These are phyloP conservation scores for Fusarium praegraminearum DNA, from an alignment of 2,329 filamentous ascomycete genomes.

Conservation along the genomic window DNA sequence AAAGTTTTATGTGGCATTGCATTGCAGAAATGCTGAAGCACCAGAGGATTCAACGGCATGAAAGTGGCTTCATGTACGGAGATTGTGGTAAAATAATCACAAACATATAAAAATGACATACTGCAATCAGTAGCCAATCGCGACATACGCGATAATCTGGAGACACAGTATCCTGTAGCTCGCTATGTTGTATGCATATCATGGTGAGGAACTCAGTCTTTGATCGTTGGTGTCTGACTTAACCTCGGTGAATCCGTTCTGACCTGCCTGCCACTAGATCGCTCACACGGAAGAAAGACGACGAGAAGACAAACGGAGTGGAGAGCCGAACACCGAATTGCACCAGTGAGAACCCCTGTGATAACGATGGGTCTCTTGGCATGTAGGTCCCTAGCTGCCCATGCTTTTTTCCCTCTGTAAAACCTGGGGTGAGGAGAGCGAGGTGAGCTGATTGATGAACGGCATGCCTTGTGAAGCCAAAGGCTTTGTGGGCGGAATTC, in stretches of 20 bases:
- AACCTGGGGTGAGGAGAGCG: slow-evolving; percentile 34
- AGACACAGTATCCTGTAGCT: slow-evolving; percentile 15
- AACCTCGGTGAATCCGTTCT: slow-evolving; percentile 45
- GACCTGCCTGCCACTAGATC: slow-evolving; percentile 20
- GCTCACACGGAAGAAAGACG: slow-evolving; percentile 13
- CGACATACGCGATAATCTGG: slow-evolving; percentile 13
- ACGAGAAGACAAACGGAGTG: slow-evolving; percentile 31
- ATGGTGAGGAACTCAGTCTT: background rate
- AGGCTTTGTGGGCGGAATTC: slow-evolving; percentile 19
- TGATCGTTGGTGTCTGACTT: slow-evolving; percentile 17
- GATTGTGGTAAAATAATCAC: slow-evolving; percentile 13
- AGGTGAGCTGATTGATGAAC: slow-evolving; percentile 34
- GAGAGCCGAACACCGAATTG: slow-evolving; percentile 21
- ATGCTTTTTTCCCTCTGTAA: slow-evolving; percentile 17
- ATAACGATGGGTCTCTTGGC: slow-evolving; percentile 32
- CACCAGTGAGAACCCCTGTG: slow-evolving; percentile 30
- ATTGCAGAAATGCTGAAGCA: slow-evolving; percentile 11
- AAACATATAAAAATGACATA: slow-evolving; percentile 27
- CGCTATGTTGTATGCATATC: background rate
- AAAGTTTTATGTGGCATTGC: background rate
- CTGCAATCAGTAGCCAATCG: slow-evolving; percentile 12
- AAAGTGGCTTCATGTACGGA: slow-evolving; percentile 39
- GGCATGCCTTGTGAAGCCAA: slow-evolving; percentile 16
- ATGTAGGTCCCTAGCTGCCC: slow-evolving; percentile 28
- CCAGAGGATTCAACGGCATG: slow-evolving; percentile 6